Conservation (phyloP, 208 protist species). For the Leishmania turanica region DNA sequence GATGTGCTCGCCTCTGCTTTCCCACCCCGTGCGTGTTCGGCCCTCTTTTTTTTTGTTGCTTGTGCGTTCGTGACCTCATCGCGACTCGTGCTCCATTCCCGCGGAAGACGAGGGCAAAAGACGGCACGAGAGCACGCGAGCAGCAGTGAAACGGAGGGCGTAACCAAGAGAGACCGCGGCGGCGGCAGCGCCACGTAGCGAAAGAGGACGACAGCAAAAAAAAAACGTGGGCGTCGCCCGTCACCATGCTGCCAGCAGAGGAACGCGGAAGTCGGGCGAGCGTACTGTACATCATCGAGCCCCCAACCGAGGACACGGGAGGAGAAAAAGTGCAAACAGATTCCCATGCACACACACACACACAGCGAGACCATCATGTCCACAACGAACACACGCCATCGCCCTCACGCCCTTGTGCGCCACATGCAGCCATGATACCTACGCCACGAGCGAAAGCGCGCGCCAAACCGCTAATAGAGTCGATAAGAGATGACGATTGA, state of each 20-base stretch:
- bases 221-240: neutral
- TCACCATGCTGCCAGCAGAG: neutral
- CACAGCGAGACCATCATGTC: neutral
- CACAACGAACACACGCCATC: neutral
- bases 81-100: no score
- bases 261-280: neutral
- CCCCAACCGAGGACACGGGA: neutral
- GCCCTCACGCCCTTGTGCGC: neutral
- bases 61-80: no score
- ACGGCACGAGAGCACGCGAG: neutral
- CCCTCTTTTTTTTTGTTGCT: no score
- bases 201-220: no score
- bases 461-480: slow-evolving; percentile 43
- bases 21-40: neutral
- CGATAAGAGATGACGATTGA: slow-evolving; percentile 78
- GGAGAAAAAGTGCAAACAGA: neutral
- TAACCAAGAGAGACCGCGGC: no score
- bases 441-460: neutral
- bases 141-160: neutral
- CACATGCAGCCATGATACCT: neutral
- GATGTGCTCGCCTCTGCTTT: neutral
- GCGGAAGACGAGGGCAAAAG: neutral
- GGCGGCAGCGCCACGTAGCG: no score
- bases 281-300: slow-evolving; percentile 4
- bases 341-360: neutral